Percentiles rank a stretch among this genome's conserved stretches.
These are phyloP conservation scores for Saururus chinensis DNA, from an alignment of 164 flowering plant genomes.

Conservation along the genomic window DNA sequence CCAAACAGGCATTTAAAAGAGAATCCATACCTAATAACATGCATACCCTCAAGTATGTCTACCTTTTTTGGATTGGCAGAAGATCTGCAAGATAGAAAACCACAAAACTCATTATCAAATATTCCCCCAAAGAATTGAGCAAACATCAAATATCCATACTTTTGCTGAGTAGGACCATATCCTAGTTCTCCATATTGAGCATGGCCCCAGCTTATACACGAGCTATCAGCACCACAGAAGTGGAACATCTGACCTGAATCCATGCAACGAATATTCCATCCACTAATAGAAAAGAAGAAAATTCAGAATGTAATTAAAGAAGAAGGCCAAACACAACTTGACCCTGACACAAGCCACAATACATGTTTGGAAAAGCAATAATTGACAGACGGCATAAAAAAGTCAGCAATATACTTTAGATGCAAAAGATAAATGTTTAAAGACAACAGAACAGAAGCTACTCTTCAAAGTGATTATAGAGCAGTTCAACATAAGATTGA, in stretches of 20 bases:
- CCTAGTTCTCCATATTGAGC: slow-evolving; percentile 92
- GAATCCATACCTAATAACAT: slow-evolving; percentile 54
- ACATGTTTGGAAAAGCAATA: background rate
- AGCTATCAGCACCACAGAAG: slow-evolving; percentile 84
- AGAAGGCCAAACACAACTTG: background rate
- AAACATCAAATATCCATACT: slow-evolving; percentile 31
- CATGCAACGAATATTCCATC: slow-evolving; percentile 97
- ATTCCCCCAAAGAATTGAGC: background rate
- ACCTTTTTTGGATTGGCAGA: slow-evolving; percentile 89
- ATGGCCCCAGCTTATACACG: slow-evolving; percentile 98
- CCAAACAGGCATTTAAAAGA: background rate
- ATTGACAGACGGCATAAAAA: background rate
- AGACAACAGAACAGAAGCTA: background rate
- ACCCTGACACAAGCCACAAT: background rate
- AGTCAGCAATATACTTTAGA: background rate
- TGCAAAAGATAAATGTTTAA: background rate
- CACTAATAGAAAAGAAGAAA: slow-evolving; percentile 31
- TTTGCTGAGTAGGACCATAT: slow-evolving; percentile 82
- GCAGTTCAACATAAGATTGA: background rate
- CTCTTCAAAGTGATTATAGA: too few relatives aligned
- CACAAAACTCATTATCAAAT: background rate
- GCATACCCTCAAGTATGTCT: slow-evolving; percentile 84
- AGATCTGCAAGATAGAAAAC: slow-evolving; percentile 36
- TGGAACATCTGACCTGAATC: slow-evolving; percentile 83
- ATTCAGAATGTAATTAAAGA: background rate